Base-by-base conservation (phyloP, 345 rosid genomes). In the Eucalyptus marginata region DNA sequence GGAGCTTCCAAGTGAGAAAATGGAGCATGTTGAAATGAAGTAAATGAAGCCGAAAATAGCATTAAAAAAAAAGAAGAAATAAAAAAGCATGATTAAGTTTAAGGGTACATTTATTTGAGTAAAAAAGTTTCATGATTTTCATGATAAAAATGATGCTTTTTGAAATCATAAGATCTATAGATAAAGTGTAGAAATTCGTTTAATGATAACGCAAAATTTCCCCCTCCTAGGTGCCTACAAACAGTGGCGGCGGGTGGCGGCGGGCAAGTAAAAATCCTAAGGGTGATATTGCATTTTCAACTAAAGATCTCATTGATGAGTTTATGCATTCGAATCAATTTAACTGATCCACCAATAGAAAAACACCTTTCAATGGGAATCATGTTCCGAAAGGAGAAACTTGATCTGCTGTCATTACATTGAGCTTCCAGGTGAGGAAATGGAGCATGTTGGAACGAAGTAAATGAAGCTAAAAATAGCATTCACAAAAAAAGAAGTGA, bases 191-290 rank as follows among this genome's bases (percentile, higher is more conserved):
- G 2, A 18, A 52, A 52, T 52, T 18, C 2, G 24, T 52, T 52
- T 52, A 52, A 52, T 52, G 18, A 52, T 8, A 7, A 52, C 0
- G 4, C 24, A 52, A 52, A 52, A 52, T 52, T 18, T 18, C 10
- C 24, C 24, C 4, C 3, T 52, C 4, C 4, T 0, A 18, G 0
- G 56, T 52, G 56, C 24, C 2, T 18, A 1, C 10, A 52, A 1
- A 52, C 2, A 52, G 2, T 52, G 4, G 56, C 0, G 4, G 24
- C 9, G 4, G 4, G 2, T 52, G 10, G 56, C 0, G 4, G 24
- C 9, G 1, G 8, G 24, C 10, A 18, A 0, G 2, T 52, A 52
- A 52, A 52, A 24, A 3, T 52, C 56, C 56, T 52, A 52, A 56
- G 25, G 13, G 12, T 56, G 13, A 4, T 56, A 56, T 56, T 56